Percentiles rank a stretch among this genome's conserved stretches.
Conservation (phyloP, 352 stramenopile genomes). For the Globisporangium perplexum region DNA sequence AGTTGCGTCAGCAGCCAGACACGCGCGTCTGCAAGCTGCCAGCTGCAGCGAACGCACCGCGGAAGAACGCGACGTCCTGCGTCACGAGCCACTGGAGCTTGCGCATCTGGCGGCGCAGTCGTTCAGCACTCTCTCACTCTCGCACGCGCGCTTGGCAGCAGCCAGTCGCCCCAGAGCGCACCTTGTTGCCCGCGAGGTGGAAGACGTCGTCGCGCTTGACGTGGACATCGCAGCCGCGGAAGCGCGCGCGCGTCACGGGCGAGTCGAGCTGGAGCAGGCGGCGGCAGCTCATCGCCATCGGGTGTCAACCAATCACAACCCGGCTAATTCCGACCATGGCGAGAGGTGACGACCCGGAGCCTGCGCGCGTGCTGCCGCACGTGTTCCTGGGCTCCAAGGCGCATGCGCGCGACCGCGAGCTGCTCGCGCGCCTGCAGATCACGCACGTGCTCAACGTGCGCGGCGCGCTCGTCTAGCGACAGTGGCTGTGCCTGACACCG, state of each 20-base stretch:
- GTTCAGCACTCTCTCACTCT: not conserved
- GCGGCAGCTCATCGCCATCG: not conserved
- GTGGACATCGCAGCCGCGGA: constrained; percentile 62
- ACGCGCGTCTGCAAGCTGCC: not conserved
- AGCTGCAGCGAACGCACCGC: constrained; percentile 15
- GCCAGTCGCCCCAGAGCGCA: too few relatives aligned
- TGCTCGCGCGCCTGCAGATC: constrained; percentile 55
- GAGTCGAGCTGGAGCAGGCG: constrained; percentile 15
- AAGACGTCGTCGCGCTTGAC: constrained; percentile 84
- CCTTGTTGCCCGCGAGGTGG: constrained; percentile 83
- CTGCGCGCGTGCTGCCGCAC: constrained; percentile 60
- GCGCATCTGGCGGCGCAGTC: constrained; percentile 42
- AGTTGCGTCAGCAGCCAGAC: not conserved
- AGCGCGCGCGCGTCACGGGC: constrained; percentile 56
- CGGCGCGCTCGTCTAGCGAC: too few relatives aligned
- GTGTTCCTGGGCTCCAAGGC: constrained; percentile 63
- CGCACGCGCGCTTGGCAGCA: not conserved
- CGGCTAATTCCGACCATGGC: not conserved
- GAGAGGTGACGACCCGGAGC: constrained; percentile 21
- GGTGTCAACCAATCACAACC: too few relatives aligned
- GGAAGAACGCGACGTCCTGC: constrained; percentile 56
- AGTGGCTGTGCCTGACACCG: too few relatives aligned
- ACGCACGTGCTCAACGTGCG: constrained; percentile 82
- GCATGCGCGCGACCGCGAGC: constrained; percentile 59
- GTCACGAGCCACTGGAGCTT: constrained; percentile 79